A percentile compares a stretch with the other conserved stretches of the same genome.
Conservation (phyloP, 768 basidiomycete genomes). For the Mycena latifolia region DNA sequence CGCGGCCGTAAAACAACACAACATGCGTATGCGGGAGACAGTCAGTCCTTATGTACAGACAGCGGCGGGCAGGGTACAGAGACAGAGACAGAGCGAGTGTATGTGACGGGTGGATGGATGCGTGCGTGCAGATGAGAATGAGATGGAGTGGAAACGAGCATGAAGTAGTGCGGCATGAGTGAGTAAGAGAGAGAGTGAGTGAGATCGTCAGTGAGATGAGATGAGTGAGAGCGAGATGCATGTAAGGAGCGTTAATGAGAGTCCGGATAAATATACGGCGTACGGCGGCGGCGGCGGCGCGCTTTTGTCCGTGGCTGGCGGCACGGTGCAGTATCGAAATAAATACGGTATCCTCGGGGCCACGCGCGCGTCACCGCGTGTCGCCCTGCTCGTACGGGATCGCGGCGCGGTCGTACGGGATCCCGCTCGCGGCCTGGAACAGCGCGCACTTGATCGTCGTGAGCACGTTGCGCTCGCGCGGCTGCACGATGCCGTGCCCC, state of each 20-base stretch:
- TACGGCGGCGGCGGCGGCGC: too few species aligned
- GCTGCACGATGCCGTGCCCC: conserved; percentile 44
- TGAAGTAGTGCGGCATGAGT: conserved; percentile 9
- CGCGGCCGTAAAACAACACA: conserved; percentile 21
- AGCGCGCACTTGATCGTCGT: conserved; percentile 63
- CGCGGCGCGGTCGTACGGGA: conserved; percentile 20
- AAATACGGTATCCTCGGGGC: too few species aligned
- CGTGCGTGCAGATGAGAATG: conserved; percentile 7
- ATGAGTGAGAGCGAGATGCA: conserved; percentile 24
- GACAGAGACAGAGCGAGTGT: conserved; percentile 17
- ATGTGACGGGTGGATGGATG: conserved; percentile 5
- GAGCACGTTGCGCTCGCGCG: conserved; percentile 55
- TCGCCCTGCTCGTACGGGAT: conserved; percentile 25
- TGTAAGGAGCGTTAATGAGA: conserved; percentile 26
- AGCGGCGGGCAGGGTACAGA: conserved; percentile 7
- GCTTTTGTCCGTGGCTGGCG: conserved; percentile 20
- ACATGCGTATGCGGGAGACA: conserved; percentile 5
- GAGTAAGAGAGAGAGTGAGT: conserved; percentile 10
- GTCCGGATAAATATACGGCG: neutral
- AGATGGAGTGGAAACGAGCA: neutral
- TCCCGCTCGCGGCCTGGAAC: conserved; percentile 54
- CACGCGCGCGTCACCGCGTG: conserved; percentile 16
- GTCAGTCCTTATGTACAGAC: conserved; percentile 29
- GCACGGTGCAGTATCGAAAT: neutral
- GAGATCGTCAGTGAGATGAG: conserved; percentile 18